Percentiles rank a stretch among this genome's conserved stretches.
Evolutionary conservation across 176 grass and related monocot genomes (phyloP).

Genomic region (Triticum turgidum): DNA sequence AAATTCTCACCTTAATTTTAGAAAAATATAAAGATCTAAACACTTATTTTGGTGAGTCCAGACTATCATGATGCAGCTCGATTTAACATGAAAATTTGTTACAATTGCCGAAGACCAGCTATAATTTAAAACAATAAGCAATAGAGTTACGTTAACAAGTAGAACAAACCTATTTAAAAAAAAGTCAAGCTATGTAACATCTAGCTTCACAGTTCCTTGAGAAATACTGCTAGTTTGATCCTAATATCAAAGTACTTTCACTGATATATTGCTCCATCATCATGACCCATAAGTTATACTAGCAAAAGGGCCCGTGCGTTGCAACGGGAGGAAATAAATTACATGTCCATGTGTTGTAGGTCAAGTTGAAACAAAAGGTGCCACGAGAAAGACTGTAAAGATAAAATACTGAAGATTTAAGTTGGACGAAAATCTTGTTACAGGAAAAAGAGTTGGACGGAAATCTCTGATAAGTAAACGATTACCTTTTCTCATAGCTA

Average conservation of each 20-base stretch:
- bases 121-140: background rate
- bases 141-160: background rate
- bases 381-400: too few species aligned
- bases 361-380: too few species aligned
- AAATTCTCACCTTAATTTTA: background rate
- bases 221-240: background rate
- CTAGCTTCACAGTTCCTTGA: background rate
- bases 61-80: background rate
- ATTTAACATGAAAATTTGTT: background rate
- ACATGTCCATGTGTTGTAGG: too few species aligned
- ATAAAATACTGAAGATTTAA: too few species aligned
- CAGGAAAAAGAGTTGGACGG: too few species aligned
- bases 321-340: too few species aligned
- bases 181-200: background rate
- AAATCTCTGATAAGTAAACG: too few species aligned
- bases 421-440: too few species aligned
- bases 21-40: slow-evolving; percentile 3
- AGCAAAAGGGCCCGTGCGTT: too few species aligned
- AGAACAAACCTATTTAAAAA: background rate
- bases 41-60: background rate
- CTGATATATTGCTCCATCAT: slow-evolving; percentile 3
- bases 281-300: background rate
- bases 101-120: background rate
- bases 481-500: too few species aligned
- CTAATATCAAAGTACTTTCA: background rate